Percentiles rank a stretch among this genome's conserved stretches.
Evolutionary conservation across 768 basidiomycete genomes (phyloP).

Genomic region (Suillus hirtellus): DNA sequence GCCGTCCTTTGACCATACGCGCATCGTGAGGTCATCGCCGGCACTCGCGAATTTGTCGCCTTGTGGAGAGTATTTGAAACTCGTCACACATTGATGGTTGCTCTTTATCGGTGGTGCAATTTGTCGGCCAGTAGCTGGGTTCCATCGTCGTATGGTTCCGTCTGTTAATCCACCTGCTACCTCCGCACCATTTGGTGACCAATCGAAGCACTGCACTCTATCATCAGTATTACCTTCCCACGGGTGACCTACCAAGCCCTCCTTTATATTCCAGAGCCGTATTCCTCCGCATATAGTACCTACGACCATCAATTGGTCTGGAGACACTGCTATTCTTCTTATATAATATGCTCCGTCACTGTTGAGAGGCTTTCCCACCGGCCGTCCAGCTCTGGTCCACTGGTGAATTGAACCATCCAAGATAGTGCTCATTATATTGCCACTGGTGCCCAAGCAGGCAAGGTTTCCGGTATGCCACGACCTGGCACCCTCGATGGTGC

Average conservation of each 20-base stretch:
- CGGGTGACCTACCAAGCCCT: not conserved
- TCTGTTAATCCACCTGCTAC: conserved; percentile 13
- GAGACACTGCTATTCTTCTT: not conserved
- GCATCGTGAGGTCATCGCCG: too few relatives aligned
- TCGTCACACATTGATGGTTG: too few relatives aligned
- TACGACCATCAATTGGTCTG: not conserved
- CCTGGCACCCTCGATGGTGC: not conserved
- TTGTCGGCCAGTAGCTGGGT: conserved; percentile 8
- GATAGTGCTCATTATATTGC: not conserved
- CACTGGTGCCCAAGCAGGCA: not conserved
- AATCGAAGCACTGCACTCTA: conserved; percentile 7
- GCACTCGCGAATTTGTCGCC: not conserved
- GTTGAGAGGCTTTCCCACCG: not conserved
- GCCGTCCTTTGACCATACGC: not conserved
- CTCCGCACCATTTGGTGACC: conserved; percentile 17
- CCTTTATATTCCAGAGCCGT: conserved; percentile 1
- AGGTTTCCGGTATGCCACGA: not conserved
- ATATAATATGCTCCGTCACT: not conserved
- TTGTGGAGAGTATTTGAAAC: conserved; percentile 2
- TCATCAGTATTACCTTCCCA: not conserved
- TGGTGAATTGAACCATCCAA: not conserved
- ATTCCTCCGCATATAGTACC: not conserved
- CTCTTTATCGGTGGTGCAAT: not conserved
- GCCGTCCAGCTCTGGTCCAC: not conserved
- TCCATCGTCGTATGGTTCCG: conserved; percentile 17